A percentile compares a stretch with the other conserved stretches of the same genome.
Conservation (phyloP, 2,329 filamentous ascomycete species). For the Fusarium hostae region DNA sequence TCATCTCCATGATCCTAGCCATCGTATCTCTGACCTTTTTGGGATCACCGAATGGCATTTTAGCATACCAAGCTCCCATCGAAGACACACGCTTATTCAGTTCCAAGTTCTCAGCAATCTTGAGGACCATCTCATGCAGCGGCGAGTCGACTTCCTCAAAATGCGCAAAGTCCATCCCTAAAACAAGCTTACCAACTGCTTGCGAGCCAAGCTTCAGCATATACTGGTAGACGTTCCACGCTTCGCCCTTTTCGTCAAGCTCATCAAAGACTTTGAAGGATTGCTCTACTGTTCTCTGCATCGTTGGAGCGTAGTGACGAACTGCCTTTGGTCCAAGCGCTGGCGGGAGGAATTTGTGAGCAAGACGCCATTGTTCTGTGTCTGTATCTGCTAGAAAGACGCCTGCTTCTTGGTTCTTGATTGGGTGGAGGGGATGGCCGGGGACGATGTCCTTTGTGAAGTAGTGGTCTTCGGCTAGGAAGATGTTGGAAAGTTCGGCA, state of each 20-base stretch:
- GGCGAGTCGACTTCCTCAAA: constrained; percentile 57
- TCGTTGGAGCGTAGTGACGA: constrained; percentile 67
- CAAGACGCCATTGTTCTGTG: constrained; percentile 59
- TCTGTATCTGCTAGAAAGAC: constrained; percentile 63
- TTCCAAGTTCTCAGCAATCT: constrained; percentile 61
- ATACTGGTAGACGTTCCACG: constrained; percentile 61
- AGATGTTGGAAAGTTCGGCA: constrained; percentile 56
- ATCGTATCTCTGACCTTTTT: constrained; percentile 53
- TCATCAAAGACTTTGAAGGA: constrained; percentile 62
- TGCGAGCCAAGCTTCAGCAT: constrained; percentile 62
- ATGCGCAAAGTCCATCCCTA: constrained; percentile 59
- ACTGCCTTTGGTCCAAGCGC: constrained; percentile 69
- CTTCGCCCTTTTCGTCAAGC: constrained; percentile 59
- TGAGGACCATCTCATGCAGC: constrained; percentile 61
- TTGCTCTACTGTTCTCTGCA: constrained; percentile 65
- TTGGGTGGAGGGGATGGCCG: constrained; percentile 58
- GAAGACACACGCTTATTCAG: constrained; percentile 69
- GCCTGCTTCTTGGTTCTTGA: constrained; percentile 55
- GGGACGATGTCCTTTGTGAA: constrained; percentile 65
- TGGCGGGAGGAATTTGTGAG: constrained; percentile 71
- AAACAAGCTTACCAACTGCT: constrained; percentile 56
- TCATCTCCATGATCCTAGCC: constrained; percentile 49
- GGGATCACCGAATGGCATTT: constrained; percentile 68
- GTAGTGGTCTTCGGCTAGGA: constrained; percentile 61
- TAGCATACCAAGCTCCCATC: constrained; percentile 65